Base-by-base conservation (phyloP, 805 yeast species). In the Candida quercuum region DNA sequence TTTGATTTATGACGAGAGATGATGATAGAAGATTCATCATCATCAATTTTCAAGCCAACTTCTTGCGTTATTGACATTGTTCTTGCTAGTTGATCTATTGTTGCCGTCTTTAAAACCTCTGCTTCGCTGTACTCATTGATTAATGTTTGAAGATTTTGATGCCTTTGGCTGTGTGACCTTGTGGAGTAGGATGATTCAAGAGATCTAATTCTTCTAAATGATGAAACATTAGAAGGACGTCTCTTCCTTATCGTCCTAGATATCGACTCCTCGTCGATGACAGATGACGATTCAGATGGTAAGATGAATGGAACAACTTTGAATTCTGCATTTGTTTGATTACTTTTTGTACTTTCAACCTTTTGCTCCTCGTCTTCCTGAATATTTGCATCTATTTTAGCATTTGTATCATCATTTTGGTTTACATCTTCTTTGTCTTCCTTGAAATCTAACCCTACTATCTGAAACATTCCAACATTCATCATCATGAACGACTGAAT, bases 391-490 rank as follows among this genome's bases (percentile, higher is more conserved):
- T n/a, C n/a, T n/a, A n/a, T n/a, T n/a, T n/a, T n/a, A n/a, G n/a
- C 45, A 20, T 48, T 51, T 12, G 23, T 7, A 21, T 9, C 20
- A 24, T 10, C 28, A 11, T 22, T 33, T 36, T 22, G 19, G 4
- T 23, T 23, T 29, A 32, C 39, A 15, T 16, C 32, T 8, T 34
- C 38, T 16, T 36, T 16, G 5, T 32, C 36, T 11, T 38, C 39
- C 38, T 71, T 66, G 52, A 87, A 84, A 56, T 88, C 96, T 55
- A 76, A 64, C 29, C 78, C 82, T 13, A 87, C 67, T 36, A 88
- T 59, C 43, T 78, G 69, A 60, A 80, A 81, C 37, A 84, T 72
- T 2, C 96, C 96, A 32, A 82, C 60, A 50, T 85, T 81, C 71
- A 86, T 86, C 60, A 83, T 77, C 50, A 72, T 59, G 32, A 85